Evolutionary conservation across 768 basidiomycete genomes (phyloP), one percentile per base, ranked within the genome.

Genomic region (Chiua virens): DNA sequence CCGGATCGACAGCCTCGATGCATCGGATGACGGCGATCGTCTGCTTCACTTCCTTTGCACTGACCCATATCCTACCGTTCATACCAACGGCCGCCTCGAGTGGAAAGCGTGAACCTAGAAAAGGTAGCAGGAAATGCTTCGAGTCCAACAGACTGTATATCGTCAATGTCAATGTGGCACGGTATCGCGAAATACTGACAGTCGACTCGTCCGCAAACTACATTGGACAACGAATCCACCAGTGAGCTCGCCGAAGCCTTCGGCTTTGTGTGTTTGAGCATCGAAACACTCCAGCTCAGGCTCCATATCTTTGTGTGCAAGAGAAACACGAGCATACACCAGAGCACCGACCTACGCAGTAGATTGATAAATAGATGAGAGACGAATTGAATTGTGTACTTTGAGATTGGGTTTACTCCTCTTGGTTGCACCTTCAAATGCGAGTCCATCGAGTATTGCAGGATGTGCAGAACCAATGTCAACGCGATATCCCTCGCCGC

Each of bases 251-350:
- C 97, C 97, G 59, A 90, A 98, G 0, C 93, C 96, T 53, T 92
- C 91, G 1, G 93, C 75, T 70, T 97, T 98, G 56, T 83, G 86
- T 22, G 91, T 92, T 59, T 93, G 88, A 2, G 92, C 90, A 63
- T 98, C 92, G 60, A 97, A 92, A 67, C 97, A 99, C 65, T 97
- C 93, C 9, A 99, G 74, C 64, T 99, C 97, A 1, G 97, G 95
- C 48, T 99, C 97, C 90, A 98, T 95, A 67, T 98, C 95, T 62
- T 93, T 90, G 63, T 95, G 92, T 6, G 97, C 94, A 20, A 96
- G 74, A 14, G 93, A 93, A 27, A 99, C 86, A 22, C 95, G 83
- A 1, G 93, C 93, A 67, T 96, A 98, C 2, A 99, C 80, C 28
- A 98, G 71, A 5, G 87, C 82, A 25, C 96, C 96, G 41, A 98